Evolutionary conservation across 2,329 filamentous ascomycete genomes (phyloP), one percentile per base, ranked within the genome.

Genomic region (Arthroderma sp.): DNA sequence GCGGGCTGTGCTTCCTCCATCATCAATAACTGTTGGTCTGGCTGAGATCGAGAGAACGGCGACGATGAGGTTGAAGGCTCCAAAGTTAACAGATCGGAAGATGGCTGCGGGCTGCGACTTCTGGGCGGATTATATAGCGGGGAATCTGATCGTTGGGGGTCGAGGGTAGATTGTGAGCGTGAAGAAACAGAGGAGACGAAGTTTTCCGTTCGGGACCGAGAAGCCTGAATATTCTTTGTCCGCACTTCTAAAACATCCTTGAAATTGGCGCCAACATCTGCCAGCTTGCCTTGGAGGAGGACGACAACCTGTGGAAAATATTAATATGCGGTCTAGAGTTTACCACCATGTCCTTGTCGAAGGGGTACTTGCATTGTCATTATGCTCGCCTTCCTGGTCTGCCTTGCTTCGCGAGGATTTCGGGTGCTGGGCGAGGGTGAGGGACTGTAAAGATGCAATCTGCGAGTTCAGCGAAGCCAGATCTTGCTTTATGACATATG

Each of bases 401-500:
- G 62, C 62, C 52, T 62, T 65, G 41, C 63, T 61, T 36, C 66
- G 65, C 48, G 63, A 67, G 4, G 63, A 61, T 52, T 72, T 74
- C 11, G 84, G 82, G 55, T 89, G 83, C 63, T 88, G 81, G 47
- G 84, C 76, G 44, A 80, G 77, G 9, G 86, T 82, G 38, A 95
- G 73, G 5, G 74, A 68, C 60, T 94, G 85, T n/a, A 98, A 71
- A 6, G 74, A 72, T 38, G 83, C 83, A 55, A 96, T 96, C 59
- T 94, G 84, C 53, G 86, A 80, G 65, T 95, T 96, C 47, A 85
- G 64, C 4, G 74, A 79, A 1, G 86, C 85, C 43, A 96, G 77
- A 58, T 96, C 89, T 71, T 96, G 89, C 69, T 96, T 96, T 72
- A 96, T 95, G 59, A 96, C 84, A 59, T 88, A 95, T 5, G 88